Evolutionary conservation across 345 rosid genomes (phyloP), one percentile per base, ranked within the genome.

Genomic region (Linum trigynum): DNA sequence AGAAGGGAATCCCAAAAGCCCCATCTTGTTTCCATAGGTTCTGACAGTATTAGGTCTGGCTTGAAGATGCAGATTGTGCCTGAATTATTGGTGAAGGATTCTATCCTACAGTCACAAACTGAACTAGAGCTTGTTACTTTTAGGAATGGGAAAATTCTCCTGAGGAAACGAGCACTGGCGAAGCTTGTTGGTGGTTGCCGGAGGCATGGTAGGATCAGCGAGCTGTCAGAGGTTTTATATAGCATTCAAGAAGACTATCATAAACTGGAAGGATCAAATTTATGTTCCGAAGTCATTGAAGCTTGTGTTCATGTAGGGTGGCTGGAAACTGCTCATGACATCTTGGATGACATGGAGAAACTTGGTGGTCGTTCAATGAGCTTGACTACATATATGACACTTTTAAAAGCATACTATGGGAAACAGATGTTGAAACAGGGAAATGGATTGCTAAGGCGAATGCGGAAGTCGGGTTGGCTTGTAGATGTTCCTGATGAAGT

Each of bases 261-360:
- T 55, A 61, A 70, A 3, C 56, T 55, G 0, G 76, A 71, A 50
- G 71, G 72, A 62, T 70, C 71, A 40, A 58, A 36, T 14, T 58
- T 91, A 70, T 81, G 83, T 73, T 77, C 67, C 23, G 79, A 81
- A 41, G 85, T 88, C 8, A 67, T 88, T 69, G 79, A 77, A 67
- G 87, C 89, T 61, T 86, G 84, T 77, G 75, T 90, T 71, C 68
- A 12, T 57, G 37, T 79, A 61, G 90, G 87, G 71, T 90, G 95
- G 94, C 73, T 76, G 74, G 92, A 86, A 67, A 75, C 85, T 71
- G 97, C 92, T 67, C 97, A 88, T 71, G 98, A 92, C 76, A 82
- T 90, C 71, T 80, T 90, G 78, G 97, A 92, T 74, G 94, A 86
- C 75, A 76, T 79, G 78, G 84, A 79, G 76, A 69, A 75, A 16